Percentiles rank a stretch among this genome's conserved stretches.
These are phyloP conservation scores for Termitomyces sp. DNA, from an alignment of 768 basidiomycete genomes.

Conservation along the genomic window DNA sequence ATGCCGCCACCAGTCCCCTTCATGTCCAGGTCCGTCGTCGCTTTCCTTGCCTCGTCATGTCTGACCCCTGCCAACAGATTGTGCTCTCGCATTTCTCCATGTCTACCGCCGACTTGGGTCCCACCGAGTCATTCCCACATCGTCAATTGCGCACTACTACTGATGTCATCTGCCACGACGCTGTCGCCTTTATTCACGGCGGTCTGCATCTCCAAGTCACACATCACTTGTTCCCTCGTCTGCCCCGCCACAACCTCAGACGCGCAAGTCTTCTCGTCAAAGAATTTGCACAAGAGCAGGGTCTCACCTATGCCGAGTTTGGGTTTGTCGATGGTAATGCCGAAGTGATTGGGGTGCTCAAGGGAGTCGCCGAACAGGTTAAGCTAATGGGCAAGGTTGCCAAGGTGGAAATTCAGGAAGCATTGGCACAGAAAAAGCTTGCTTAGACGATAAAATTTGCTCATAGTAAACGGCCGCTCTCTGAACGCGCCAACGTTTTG, in stretches of 20 bases:
- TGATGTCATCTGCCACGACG: constrained; percentile 84
- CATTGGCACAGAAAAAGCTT: constrained; percentile 17
- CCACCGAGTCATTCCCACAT: constrained; percentile 85
- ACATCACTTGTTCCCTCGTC: constrained; percentile 93
- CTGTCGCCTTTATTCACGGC: constrained; percentile 87
- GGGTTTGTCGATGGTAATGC: constrained; percentile 83
- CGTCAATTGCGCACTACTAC: constrained; percentile 97
- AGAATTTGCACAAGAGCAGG: constrained; percentile 80
- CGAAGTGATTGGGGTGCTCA: constrained; percentile 78
- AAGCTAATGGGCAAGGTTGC: constrained; percentile 80
- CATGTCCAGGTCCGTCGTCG: constrained; percentile 76
- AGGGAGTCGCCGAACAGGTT: constrained; percentile 83
- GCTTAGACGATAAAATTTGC: constrained; percentile 10
- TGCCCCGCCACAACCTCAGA: constrained; percentile 89
- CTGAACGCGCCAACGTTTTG: constrained; percentile 30
- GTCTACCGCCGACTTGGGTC: constrained; percentile 88
- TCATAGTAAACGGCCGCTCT: constrained; percentile 24
- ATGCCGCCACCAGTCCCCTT: constrained; percentile 81
- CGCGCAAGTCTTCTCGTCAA: constrained; percentile 82
- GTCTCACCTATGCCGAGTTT: constrained; percentile 85
- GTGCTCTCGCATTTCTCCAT: constrained; percentile 97
- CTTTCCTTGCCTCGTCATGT: not conserved
- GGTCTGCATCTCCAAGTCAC: constrained; percentile 98
- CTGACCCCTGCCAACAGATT: constrained; percentile 44
- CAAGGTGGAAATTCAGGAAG: constrained; percentile 61